phyloP scores from a whole-genome alignment of 176 grass and related monocot genomes.

The Aegilops tauschii region DNA sequence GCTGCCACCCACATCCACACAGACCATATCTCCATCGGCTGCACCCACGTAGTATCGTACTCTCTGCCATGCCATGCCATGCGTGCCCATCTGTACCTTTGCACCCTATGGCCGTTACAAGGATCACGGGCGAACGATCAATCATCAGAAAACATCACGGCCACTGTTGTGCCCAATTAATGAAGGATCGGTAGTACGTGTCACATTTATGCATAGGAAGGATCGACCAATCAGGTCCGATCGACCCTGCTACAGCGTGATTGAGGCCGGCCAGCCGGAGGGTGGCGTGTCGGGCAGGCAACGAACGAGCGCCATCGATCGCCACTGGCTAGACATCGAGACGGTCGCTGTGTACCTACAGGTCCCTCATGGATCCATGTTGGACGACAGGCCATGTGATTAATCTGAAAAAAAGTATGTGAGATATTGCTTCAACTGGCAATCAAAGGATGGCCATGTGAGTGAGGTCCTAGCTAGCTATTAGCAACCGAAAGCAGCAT shows the following conservation, averaged over 20 bases:
- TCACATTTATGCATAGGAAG: neutral
- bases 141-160: neutral
- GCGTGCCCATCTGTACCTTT: neutral
- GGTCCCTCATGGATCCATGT: too few species aligned
- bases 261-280: neutral
- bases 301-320: neutral
- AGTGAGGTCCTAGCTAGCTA: neutral
- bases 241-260: neutral
- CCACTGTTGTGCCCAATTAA: neutral
- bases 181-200: neutral
- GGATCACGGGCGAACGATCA: neutral
- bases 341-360: too few species aligned
- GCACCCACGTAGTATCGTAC: too few species aligned
- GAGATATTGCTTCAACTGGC: neutral
- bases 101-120: neutral
- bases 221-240: neutral
- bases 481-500: too few species aligned
- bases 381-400: too few species aligned
- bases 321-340: too few species aligned
- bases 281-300: neutral
- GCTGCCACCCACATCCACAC: too few species aligned
- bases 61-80: neutral
- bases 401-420: too few species aligned
- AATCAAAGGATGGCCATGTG: neutral
- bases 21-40: neutral